Percentiles rank a stretch among this genome's conserved stretches.
These are phyloP conservation scores for Alternaria brassicae DNA, from an alignment of 2,329 filamentous ascomycete genomes.

Conservation along the genomic window DNA sequence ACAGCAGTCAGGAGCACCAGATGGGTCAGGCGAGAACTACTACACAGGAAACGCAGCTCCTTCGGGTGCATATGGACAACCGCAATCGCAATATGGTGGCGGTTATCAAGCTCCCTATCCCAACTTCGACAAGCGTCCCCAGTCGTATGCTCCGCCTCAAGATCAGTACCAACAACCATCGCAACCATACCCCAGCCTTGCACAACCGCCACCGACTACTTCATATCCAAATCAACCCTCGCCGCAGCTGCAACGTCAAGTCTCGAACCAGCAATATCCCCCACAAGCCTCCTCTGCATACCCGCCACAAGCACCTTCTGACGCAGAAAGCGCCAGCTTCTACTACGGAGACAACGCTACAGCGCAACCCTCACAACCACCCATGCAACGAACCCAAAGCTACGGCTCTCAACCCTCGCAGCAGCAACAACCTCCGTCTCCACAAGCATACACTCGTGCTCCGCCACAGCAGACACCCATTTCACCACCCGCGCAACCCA, in stretches of 20 bases:
- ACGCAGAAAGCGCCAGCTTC: constrained; percentile 44
- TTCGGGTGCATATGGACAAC: constrained; percentile 57
- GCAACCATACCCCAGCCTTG: constrained; percentile 46
- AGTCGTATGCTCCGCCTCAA: constrained; percentile 35
- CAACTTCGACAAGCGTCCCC: constrained; percentile 46
- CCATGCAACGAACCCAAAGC: constrained; percentile 41
- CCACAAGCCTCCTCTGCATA: constrained; percentile 41
- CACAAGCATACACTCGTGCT: constrained; percentile 41
- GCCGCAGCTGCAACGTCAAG: constrained; percentile 48
- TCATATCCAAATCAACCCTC: constrained; percentile 44
- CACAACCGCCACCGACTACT: constrained; percentile 35
- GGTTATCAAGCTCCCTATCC: constrained; percentile 47
- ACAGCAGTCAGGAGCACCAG: constrained; percentile 37
- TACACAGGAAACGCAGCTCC: constrained; percentile 72
- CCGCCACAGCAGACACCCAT: constrained; percentile 39
- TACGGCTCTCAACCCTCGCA: constrained; percentile 42
- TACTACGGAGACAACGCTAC: constrained; percentile 44
- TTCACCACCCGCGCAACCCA: constrained; percentile 41
- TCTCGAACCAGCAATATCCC: constrained; percentile 45
- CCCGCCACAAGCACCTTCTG: constrained; percentile 45
- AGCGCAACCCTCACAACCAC: constrained; percentile 30
- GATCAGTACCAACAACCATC: constrained; percentile 47
- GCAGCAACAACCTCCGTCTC: constrained; percentile 45
- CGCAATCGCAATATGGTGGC: constrained; percentile 62
- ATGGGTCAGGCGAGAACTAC: constrained; percentile 73